phyloP scores from a whole-genome alignment of 768 basidiomycete genomes.

The Calocybe gangraenosa region DNA sequence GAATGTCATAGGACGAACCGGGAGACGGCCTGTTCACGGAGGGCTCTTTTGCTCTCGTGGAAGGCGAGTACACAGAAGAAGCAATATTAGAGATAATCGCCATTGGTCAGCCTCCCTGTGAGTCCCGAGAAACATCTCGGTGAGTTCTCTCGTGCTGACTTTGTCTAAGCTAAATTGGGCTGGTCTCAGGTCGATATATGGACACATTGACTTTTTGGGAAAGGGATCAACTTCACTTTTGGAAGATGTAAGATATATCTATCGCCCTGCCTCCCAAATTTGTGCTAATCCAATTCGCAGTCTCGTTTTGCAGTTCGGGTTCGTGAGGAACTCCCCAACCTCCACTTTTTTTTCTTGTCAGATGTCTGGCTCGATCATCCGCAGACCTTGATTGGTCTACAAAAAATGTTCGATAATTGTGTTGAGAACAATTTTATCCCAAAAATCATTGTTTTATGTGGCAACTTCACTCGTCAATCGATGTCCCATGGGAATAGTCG shows the following conservation, averaged over 20 bases:
- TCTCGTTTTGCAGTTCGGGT: conserved; percentile 58
- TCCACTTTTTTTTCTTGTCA: conserved; percentile 90
- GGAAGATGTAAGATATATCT: conserved; percentile 69
- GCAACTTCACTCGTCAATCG: conserved; percentile 88
- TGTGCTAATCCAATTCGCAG: conserved; percentile 29
- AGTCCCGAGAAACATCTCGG: conserved; percentile 81
- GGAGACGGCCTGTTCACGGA: conserved; percentile 96
- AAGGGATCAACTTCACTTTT: conserved; percentile 84
- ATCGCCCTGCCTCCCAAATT: conserved; percentile 2
- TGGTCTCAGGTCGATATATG: conserved; percentile 75
- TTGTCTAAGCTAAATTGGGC: conserved; percentile 8
- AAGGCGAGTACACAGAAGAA: conserved; percentile 95
- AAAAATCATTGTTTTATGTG: conserved; percentile 86
- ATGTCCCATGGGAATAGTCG: conserved; percentile 74
- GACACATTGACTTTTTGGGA: conserved; percentile 97
- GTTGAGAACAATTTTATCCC: conserved; percentile 86
- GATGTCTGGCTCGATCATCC: conserved; percentile 96
- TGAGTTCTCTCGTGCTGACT: conserved; percentile 26
- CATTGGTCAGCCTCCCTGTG: conserved; percentile 96
- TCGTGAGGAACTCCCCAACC: conserved; percentile 64
- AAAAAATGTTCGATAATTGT: conserved; percentile 86
- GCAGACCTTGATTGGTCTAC: conserved; percentile 72
- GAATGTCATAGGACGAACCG: conserved; percentile 62
- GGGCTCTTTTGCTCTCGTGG: conserved; percentile 90
- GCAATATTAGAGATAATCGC: conserved; percentile 85